These are phyloP conservation scores for Phytophthora pinifolia DNA, from an alignment of 352 stramenopile genomes.

Conservation along the genomic window DNA sequence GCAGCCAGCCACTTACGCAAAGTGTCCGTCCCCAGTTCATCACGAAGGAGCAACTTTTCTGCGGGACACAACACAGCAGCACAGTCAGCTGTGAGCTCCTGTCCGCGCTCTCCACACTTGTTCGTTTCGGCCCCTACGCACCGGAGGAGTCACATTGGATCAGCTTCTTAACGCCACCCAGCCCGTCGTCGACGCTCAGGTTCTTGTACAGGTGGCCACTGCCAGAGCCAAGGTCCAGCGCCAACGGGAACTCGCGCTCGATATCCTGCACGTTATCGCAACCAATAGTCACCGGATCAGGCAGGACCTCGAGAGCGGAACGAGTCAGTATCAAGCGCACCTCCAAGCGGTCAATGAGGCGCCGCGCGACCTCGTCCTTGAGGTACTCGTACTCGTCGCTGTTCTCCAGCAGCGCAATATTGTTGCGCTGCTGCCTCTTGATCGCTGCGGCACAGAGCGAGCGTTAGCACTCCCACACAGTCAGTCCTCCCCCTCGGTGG, in stretches of 20 bases:
- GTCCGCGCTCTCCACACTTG: not conserved
- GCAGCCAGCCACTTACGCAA: slow-evolving; percentile 20
- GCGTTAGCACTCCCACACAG: not conserved
- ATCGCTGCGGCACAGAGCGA: slow-evolving; percentile 29
- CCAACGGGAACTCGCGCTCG: slow-evolving; percentile 77
- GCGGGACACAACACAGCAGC: not conserved
- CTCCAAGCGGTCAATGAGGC: slow-evolving; percentile 79
- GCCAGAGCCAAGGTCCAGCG: slow-evolving; percentile 76
- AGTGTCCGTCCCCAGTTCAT: slow-evolving; percentile 33
- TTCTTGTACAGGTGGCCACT: slow-evolving; percentile 87
- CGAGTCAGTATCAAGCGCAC: slow-evolving; percentile 29
- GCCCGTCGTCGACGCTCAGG: slow-evolving; percentile 63
- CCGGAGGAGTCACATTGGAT: slow-evolving; percentile 77
- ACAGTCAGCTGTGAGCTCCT: not conserved
- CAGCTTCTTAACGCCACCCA: slow-evolving; percentile 76
- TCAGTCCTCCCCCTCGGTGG: not conserved
- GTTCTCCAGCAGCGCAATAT: slow-evolving; percentile 55
- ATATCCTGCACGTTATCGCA: slow-evolving; percentile 53
- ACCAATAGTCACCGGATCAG: not conserved
- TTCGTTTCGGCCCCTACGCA: slow-evolving; percentile 11
- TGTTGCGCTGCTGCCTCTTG: slow-evolving; percentile 86
- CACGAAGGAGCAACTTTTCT: slow-evolving; percentile 78
- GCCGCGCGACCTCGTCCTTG: slow-evolving; percentile 83
- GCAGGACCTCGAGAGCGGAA: too few relatives aligned
- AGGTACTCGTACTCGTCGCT: slow-evolving; percentile 84